These are phyloP conservation scores for Penicillium herquei DNA, from an alignment of 495 filamentous ascomycete species.

Conservation along the genomic window DNA sequence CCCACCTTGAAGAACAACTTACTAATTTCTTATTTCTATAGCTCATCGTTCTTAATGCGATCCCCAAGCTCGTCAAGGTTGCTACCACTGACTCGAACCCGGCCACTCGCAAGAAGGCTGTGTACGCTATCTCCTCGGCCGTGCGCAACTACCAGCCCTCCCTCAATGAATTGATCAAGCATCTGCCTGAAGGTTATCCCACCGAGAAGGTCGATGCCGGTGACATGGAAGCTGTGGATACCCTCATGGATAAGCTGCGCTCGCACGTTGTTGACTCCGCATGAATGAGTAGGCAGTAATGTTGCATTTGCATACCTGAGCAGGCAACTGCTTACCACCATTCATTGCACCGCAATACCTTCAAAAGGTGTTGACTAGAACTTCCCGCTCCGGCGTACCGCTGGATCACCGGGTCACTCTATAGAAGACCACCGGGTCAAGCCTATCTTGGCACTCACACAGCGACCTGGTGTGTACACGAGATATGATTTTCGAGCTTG, in stretches of 20 bases:
- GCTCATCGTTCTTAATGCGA: constrained; percentile 67
- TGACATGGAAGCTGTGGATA: constrained; percentile 84
- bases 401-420: background rate
- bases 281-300: constrained; percentile 10
- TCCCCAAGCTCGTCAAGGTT: constrained; percentile 66
- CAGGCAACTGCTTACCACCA: too few species aligned
- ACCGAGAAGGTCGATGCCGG: constrained; percentile 64
- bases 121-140: constrained; percentile 80
- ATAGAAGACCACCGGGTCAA: background rate
- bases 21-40: constrained; percentile 10
- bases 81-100: constrained; percentile 58
- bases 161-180: constrained; percentile 59
- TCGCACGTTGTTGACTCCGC: constrained; percentile 41
- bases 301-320: background rate
- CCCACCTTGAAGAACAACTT: background rate
- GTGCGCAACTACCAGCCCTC: constrained; percentile 85
- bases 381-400: background rate
- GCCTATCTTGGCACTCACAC: background rate
- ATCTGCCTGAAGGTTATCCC: constrained; percentile 59
- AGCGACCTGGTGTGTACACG: background rate
- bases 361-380: too few species aligned
- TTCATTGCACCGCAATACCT: too few species aligned
- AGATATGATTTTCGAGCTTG: background rate
- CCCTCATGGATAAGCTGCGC: constrained; percentile 65
- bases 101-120: constrained; percentile 77